Evolutionary conservation across 2,329 filamentous ascomycete species (phyloP).

Genomic region (Shiraia sp.): DNA sequence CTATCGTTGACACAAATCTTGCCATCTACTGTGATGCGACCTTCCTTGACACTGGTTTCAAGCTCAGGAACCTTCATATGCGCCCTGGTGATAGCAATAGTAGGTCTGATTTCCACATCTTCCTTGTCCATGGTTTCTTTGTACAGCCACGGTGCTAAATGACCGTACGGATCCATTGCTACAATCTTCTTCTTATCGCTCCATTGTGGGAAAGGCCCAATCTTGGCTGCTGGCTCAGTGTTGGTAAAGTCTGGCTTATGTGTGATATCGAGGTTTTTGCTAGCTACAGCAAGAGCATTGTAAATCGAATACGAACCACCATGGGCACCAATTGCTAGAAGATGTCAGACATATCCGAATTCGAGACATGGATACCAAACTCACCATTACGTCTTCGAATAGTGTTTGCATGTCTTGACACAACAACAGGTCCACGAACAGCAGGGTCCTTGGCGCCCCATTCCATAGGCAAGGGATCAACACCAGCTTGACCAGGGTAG

Average conservation of each 20-base stretch:
- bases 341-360: conserved; percentile 15
- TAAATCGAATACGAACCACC: conserved; percentile 97
- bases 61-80: conserved; percentile 98
- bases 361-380: conserved; percentile 7
- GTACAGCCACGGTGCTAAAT: conserved; percentile 82
- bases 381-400: conserved; percentile 80
- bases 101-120: conserved; percentile 82
- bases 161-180: conserved; percentile 93
- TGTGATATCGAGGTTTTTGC: conserved; percentile 81
- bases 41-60: conserved; percentile 80
- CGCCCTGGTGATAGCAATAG: conserved; percentile 87
- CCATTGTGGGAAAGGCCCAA: conserved; percentile 91
- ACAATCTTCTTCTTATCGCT: conserved; percentile 90
- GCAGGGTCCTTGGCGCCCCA: conserved; percentile 81
- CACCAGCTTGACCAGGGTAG: conserved; percentile 91
- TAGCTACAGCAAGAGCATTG: conserved; percentile 89
- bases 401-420: conserved; percentile 74
- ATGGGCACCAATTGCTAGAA: conserved; percentile 65
- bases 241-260: conserved; percentile 81
- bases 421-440: conserved; percentile 83
- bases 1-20: conserved; percentile 85
- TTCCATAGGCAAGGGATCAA: conserved; percentile 84
- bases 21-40: conserved; percentile 77
- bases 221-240: conserved; percentile 86
- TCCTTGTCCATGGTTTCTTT: conserved; percentile 77